These are phyloP conservation scores for Chiua virens DNA, from an alignment of 768 basidiomycete genomes.

Conservation along the genomic window DNA sequence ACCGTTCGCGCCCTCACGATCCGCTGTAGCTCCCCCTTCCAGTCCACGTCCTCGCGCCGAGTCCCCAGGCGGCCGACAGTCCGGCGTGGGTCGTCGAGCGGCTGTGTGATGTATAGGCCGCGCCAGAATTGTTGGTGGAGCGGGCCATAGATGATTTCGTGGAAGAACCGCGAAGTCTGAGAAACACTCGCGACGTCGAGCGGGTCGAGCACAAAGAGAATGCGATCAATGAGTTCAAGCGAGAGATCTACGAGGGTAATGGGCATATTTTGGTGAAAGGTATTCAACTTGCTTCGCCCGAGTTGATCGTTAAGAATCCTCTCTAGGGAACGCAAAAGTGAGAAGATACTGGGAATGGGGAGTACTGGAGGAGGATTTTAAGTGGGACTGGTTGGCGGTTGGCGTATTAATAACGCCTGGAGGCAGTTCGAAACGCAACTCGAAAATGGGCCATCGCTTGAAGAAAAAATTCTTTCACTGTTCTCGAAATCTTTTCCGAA, in stretches of 20 bases:
- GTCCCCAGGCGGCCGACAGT: constrained; percentile 40
- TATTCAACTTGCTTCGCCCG: too few relatives aligned
- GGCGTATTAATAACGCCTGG: constrained; percentile 11
- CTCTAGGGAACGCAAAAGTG: too few relatives aligned
- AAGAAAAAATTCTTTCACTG: constrained; percentile 31
- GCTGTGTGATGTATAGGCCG: constrained; percentile 58
- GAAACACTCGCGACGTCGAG: constrained; percentile 54
- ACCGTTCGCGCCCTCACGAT: constrained; percentile 55
- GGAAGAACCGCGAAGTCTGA: constrained; percentile 47
- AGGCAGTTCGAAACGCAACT: constrained; percentile 14
- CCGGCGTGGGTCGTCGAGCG: constrained; percentile 63
- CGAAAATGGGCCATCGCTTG: constrained; percentile 1
- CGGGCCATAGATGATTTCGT: constrained; percentile 48
- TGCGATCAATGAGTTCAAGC: constrained; percentile 57
- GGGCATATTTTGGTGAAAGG: too few relatives aligned
- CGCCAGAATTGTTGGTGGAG: constrained; percentile 54
- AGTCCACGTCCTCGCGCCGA: constrained; percentile 38
- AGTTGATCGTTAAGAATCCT: too few relatives aligned
- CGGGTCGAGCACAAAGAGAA: constrained; percentile 60
- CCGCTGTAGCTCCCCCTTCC: constrained; percentile 54
- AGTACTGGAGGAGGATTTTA: neutral
- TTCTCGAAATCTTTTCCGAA: neutral
- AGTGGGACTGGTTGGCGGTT: neutral
- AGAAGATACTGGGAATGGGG: neutral
- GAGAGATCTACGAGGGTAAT: constrained; percentile 44